A percentile compares a stretch with the other conserved stretches of the same genome.
phyloP scores from a whole-genome alignment of 805 yeast species.

The Hemisphaericaspora nanyangensis region DNA sequence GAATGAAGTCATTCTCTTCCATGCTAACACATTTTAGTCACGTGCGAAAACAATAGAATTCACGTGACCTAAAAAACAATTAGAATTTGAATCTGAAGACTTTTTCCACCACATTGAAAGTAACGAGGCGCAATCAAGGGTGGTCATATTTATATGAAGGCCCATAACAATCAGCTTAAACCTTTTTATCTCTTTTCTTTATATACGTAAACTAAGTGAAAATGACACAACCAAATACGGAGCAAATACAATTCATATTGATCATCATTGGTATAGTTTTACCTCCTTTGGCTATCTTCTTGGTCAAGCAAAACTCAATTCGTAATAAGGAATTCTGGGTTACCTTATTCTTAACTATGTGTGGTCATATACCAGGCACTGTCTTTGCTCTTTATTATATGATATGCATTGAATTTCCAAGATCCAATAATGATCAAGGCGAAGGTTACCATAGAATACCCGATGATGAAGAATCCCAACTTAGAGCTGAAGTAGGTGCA shows the following conservation, averaged over 20 bases:
- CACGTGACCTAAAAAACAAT: too few relatives aligned
- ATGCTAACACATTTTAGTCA: too few relatives aligned
- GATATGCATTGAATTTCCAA: slow-evolving; percentile 16
- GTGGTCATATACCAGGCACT: slow-evolving; percentile 33
- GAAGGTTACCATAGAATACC: slow-evolving; percentile 19
- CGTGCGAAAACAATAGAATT: too few relatives aligned
- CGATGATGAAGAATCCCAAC: slow-evolving; percentile 17
- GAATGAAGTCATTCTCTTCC: too few relatives aligned
- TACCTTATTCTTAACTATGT: slow-evolving; percentile 25
- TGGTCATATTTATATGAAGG: too few relatives aligned
- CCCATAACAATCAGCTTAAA: too few relatives aligned
- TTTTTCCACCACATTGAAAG: too few relatives aligned
- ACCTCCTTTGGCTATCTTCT: slow-evolving; percentile 38
- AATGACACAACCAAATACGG: too few relatives aligned
- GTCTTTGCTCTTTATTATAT: slow-evolving; percentile 29
- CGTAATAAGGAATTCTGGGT: slow-evolving; percentile 33
- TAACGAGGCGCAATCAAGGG: too few relatives aligned
- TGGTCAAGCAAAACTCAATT: slow-evolving; percentile 26
- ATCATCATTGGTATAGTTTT: slow-evolving; percentile 28
- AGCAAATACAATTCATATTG: slow-evolving; percentile 21
- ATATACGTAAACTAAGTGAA: too few relatives aligned
- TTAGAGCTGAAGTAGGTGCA: not conserved
- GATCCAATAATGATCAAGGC: slow-evolving; percentile 10
- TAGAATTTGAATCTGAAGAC: too few relatives aligned
- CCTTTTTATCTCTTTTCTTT: too few relatives aligned